Percentiles rank a stretch among this genome's conserved stretches.
phyloP scores from a whole-genome alignment of 345 rosid genomes.

The Brassica cretica region DNA sequence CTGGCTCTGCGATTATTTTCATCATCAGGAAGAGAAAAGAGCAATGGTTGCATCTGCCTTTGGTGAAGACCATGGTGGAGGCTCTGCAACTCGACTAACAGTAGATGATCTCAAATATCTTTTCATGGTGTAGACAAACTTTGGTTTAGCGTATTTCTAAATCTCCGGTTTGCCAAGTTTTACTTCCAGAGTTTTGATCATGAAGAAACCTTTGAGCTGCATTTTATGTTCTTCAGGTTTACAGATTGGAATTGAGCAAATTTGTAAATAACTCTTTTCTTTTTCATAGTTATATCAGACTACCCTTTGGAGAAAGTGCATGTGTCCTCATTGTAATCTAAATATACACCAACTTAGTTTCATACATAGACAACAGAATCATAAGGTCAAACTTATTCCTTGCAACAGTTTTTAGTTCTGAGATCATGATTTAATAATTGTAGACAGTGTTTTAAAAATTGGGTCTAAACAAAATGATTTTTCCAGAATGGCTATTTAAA shows the following conservation, averaged over 20 bases:
- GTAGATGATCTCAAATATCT: constrained; percentile 81
- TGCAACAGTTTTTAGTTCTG: constrained; percentile 1
- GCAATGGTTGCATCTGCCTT: constrained; percentile 97
- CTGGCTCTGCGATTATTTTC: constrained; percentile 12
- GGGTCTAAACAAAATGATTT: no score
- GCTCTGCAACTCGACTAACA: constrained; percentile 72
- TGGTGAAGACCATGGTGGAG: constrained; percentile 86
- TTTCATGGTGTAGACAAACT: constrained; percentile 49
- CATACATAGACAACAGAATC: neutral
- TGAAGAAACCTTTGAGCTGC: constrained; percentile 31
- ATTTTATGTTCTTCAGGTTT: constrained; percentile 45
- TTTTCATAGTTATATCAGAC: constrained; percentile 35
- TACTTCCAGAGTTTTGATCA: constrained; percentile 36
- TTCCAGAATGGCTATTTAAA: no score
- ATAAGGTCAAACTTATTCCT: neutral
- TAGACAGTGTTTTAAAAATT: no score
- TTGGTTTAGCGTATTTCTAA: constrained; percentile 23
- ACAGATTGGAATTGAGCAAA: constrained; percentile 35
- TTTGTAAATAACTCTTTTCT: constrained; percentile 46
- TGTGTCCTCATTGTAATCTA: constrained; percentile 13
- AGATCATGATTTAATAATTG: neutral
- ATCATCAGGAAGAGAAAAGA: constrained; percentile 83
- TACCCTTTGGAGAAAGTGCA: constrained; percentile 2
- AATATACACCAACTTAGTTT: constrained; percentile 1
- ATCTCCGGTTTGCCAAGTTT: constrained; percentile 18